Evolutionary conservation across 371 early-diverging fungal genomes (phyloP), one percentile per base, ranked within the genome.

Genomic region (Mortierella sp.): DNA sequence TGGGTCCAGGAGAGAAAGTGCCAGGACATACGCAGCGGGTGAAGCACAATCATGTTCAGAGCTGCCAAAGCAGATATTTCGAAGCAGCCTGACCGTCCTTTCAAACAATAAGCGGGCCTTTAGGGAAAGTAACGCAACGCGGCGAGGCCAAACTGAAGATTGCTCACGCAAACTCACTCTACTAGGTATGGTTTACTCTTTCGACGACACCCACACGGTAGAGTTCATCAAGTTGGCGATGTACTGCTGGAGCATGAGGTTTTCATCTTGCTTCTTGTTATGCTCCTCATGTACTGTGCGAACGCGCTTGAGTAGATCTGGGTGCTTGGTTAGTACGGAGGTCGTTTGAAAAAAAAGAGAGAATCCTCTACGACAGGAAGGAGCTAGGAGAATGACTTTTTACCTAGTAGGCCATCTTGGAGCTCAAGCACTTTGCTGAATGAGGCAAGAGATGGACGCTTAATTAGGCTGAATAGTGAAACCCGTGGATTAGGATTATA

Each of bases 221-320:
- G 80, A 79, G 67, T 79, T 79, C 80, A 79, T 79, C 28, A 79
- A 61, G 30, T 79, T 79, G 55, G 73, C 73, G 44, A 79, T 79
- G 53, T 73, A 79, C 52, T 72, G 73, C 19, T 79, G 80, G 4
- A 79, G 58, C 80, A 79, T 73, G 25, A 57, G 57, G 57, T 79
- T 79, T 43, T 73, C 80, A 29, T 72, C 80, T 60, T 69, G 66
- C 53, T 79, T 79, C 70, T 79, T 79, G 46, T 79, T 67, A n/a
- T 79, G 73, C 15, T 79, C 80, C 57, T 66, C 73, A 45, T 73
- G 80, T 14, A 79, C 80, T 16, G 80, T 63, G 21, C 63, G 64
- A 15, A 79, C 80, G 19, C 80, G 73, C 61, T 72, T 79, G 51
- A 73, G 70, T 19, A 72, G 55, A 21, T 77, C 79, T 77, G 60